These are phyloP conservation scores for Pythium grandisporangium DNA, from an alignment of 352 stramenopile genomes.

Conservation along the genomic window DNA sequence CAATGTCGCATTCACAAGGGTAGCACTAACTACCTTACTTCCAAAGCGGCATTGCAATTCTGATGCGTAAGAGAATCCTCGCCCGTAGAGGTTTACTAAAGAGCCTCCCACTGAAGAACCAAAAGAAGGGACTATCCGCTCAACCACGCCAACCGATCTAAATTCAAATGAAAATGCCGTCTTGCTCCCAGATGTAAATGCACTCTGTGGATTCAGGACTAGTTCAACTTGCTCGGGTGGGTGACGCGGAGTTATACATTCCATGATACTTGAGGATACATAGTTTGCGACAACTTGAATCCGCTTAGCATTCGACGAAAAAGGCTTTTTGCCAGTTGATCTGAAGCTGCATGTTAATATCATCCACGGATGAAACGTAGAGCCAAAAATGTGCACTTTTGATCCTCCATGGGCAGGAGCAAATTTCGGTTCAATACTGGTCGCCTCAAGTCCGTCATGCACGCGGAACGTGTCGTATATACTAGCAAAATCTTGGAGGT, in stretches of 20 bases:
- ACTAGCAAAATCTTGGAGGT: slow-evolving; percentile 8
- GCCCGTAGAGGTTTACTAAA: slow-evolving; percentile 4
- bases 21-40: slow-evolving; percentile 1
- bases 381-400: not conserved
- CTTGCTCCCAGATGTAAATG: not conserved
- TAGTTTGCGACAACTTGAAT: slow-evolving; percentile 1
- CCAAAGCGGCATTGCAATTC: slow-evolving; percentile 19
- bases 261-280: slow-evolving; percentile 1
- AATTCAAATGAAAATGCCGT: slow-evolving; percentile 1
- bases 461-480: slow-evolving; percentile 1
- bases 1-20: slow-evolving; percentile 6
- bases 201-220: not conserved
- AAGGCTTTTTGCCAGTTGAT: not conserved
- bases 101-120: slow-evolving; percentile 7
- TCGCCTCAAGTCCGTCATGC: slow-evolving; percentile 4
- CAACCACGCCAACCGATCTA: slow-evolving; percentile 3
- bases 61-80: slow-evolving; percentile 5
- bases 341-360: slow-evolving; percentile 7
- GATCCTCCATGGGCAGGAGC: slow-evolving; percentile 1
- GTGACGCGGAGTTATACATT: slow-evolving; percentile 6
- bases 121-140: slow-evolving; percentile 4
- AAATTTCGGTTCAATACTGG: not conserved
- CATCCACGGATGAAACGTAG: slow-evolving; percentile 11
- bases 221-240: slow-evolving; percentile 3
- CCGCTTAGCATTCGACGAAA: not conserved